Evolutionary conservation across 2,329 filamentous ascomycete species (phyloP).

Genomic region (Cladosporium austrohemisphaericum): DNA sequence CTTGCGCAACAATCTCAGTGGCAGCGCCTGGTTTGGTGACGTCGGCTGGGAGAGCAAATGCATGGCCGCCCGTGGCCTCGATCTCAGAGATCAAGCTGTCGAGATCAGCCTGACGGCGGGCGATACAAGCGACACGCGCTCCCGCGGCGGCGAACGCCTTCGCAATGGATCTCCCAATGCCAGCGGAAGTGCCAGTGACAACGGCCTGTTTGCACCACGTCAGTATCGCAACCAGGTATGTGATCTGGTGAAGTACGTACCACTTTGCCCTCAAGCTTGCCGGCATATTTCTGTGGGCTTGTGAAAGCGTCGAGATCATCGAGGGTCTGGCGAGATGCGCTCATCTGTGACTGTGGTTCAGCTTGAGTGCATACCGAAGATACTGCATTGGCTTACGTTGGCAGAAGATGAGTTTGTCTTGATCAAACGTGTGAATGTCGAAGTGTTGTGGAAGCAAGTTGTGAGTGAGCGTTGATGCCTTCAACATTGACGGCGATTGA

Average conservation of each 20-base stretch:
- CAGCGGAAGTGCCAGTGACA: conserved; percentile 27
- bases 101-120: conserved; percentile 22
- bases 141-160: conserved; percentile 22
- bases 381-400: neutral
- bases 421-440: too few relatives aligned
- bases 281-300: conserved; percentile 19
- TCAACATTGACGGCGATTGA: too few relatives aligned
- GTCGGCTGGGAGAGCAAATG: conserved; percentile 19
- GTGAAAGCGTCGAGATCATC: conserved; percentile 21
- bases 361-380: neutral
- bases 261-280: conserved; percentile 24
- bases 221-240: neutral
- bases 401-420: too few relatives aligned
- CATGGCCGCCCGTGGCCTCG: conserved; percentile 16
- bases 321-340: neutral
- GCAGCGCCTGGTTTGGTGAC: conserved; percentile 17
- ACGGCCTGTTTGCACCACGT: conserved; percentile 16
- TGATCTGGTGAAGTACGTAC: conserved; percentile 10
- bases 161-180: conserved; percentile 21
- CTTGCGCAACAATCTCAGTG: conserved; percentile 18
- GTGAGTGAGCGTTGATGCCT: too few relatives aligned
- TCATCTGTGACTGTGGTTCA: neutral
- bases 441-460: too few relatives aligned
- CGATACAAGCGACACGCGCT: conserved; percentile 21
- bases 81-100: conserved; percentile 22